Evolutionary conservation across 139 green algal species (phyloP).

Genomic region (Trebouxia sp.): DNA sequence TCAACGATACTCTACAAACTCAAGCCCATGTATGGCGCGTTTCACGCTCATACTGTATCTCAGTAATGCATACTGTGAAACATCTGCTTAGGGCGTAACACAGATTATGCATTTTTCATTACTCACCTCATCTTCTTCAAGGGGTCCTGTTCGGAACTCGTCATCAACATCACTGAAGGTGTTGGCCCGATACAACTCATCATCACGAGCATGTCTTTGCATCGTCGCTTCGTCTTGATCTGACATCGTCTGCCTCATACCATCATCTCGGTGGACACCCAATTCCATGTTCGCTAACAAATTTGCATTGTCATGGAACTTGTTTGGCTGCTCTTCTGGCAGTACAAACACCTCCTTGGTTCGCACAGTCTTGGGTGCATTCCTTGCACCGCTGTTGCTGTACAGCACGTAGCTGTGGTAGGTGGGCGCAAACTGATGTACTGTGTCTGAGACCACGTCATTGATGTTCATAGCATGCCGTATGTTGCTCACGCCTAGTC

Average conservation of each 20-base stretch:
- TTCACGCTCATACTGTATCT: neutral
- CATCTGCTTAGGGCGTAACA: no score
- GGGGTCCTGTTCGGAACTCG: neutral
- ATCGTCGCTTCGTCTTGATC: slow-evolving; percentile 15
- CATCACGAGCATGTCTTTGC: neutral
- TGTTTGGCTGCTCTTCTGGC: slow-evolving; percentile 34
- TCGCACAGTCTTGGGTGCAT: slow-evolving; percentile 37
- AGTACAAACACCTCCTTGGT: slow-evolving; percentile 31
- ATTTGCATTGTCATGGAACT: slow-evolving; percentile 30
- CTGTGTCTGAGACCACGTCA: slow-evolving; percentile 88
- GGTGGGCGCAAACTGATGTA: slow-evolving; percentile 89
- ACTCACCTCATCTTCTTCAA: slow-evolving; percentile 22
- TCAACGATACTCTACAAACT: no score
- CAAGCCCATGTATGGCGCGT: no score
- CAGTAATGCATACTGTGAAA: no score
- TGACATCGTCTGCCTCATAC: neutral
- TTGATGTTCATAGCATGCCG: slow-evolving; percentile 81
- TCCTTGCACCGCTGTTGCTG: slow-evolving; percentile 66
- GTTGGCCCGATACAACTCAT: neutral
- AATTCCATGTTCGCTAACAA: slow-evolving; percentile 62
- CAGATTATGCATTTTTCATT: neutral
- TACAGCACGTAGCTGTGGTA: slow-evolving; percentile 96
- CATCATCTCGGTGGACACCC: slow-evolving; percentile 27
- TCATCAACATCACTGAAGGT: slow-evolving; percentile 25
- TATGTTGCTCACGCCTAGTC: slow-evolving; percentile 55